Percentiles rank a stretch among this genome's conserved stretches.
Evolutionary conservation across 441 rosid species (phyloP).

Genomic region (Gossypium aridum): DNA sequence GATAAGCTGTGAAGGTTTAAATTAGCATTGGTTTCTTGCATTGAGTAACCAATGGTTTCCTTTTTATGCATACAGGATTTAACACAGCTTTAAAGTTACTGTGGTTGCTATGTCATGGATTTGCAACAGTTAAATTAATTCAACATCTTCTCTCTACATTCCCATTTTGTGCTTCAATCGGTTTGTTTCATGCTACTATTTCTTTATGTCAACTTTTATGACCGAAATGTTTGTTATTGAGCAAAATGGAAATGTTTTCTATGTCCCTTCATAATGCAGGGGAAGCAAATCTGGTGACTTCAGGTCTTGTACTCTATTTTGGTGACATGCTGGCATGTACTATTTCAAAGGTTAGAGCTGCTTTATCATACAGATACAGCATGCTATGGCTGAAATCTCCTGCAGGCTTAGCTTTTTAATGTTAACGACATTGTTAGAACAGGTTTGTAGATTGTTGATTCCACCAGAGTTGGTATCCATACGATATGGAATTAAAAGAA

Average conservation of each 20-base stretch:
- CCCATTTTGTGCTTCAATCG: slow-evolving; percentile 84
- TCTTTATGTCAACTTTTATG: neutral
- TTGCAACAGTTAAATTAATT: slow-evolving; percentile 58
- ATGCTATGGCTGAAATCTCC: slow-evolving; percentile 16
- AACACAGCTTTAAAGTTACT: slow-evolving; percentile 39
- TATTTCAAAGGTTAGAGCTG: slow-evolving; percentile 50
- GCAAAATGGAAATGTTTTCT: neutral
- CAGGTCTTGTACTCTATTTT: slow-evolving; percentile 83
- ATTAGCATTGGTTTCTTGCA: neutral
- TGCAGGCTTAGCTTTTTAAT: slow-evolving; percentile 15
- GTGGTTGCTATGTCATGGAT: slow-evolving; percentile 80
- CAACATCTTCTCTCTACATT: slow-evolving; percentile 68
- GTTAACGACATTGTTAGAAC: slow-evolving; percentile 25
- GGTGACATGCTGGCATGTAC: slow-evolving; percentile 84
- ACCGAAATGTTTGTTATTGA: neutral
- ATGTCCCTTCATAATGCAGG: slow-evolving; percentile 40
- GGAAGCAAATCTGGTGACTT: slow-evolving; percentile 75
- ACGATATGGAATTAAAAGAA: slow-evolving; percentile 52
- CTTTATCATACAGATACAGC: slow-evolving; percentile 12
- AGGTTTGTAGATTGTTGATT: slow-evolving; percentile 43
- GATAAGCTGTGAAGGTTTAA: neutral
- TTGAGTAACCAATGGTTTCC: neutral
- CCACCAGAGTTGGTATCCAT: slow-evolving; percentile 35
- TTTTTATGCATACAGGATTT: slow-evolving; percentile 42
- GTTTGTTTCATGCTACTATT: slow-evolving; percentile 30